These are phyloP conservation scores for Ceriops zippeliana DNA, from an alignment of 345 rosid genomes.

Conservation along the genomic window DNA sequence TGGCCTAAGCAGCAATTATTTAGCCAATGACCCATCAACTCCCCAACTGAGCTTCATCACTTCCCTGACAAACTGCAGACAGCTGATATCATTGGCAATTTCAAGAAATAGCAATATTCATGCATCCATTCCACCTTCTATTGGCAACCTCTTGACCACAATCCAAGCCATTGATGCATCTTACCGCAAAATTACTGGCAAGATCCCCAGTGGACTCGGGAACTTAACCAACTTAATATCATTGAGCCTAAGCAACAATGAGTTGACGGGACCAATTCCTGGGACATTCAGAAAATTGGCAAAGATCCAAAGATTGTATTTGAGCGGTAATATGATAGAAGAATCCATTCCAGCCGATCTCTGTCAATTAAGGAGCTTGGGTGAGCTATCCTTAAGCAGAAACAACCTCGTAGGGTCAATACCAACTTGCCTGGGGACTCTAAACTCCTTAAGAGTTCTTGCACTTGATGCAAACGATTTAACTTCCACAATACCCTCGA, in stretches of 20 bases:
- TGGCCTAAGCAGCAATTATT: not conserved
- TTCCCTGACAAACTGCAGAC: conserved; percentile 8
- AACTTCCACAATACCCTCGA: conserved; percentile 14
- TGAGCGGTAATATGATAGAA: not conserved
- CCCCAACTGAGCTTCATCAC: not conserved
- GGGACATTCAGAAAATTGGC: conserved; percentile 4
- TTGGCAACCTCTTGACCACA: conserved; percentile 6
- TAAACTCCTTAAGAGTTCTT: conserved; percentile 1
- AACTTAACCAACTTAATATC: conserved; percentile 2
- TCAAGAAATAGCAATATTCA: not conserved
- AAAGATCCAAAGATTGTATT: conserved; percentile 9
- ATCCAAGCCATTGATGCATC: not conserved
- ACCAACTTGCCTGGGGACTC: conserved; percentile 15
- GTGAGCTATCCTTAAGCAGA: not conserved
- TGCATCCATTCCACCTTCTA: not conserved
- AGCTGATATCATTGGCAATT: not conserved
- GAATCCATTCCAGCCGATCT: conserved; percentile 11
- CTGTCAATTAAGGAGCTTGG: conserved; percentile 4
- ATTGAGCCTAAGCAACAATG: conserved; percentile 6
- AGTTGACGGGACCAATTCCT: conserved; percentile 13
- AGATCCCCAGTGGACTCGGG: conserved; percentile 17
- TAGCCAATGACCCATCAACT: not conserved
- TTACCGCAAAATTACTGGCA: conserved; percentile 2
- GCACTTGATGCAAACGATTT: conserved; percentile 11
- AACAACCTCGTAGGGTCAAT: conserved; percentile 12